phyloP scores from a whole-genome alignment of 2,329 filamentous ascomycete species.

The Cercospora sp. region DNA sequence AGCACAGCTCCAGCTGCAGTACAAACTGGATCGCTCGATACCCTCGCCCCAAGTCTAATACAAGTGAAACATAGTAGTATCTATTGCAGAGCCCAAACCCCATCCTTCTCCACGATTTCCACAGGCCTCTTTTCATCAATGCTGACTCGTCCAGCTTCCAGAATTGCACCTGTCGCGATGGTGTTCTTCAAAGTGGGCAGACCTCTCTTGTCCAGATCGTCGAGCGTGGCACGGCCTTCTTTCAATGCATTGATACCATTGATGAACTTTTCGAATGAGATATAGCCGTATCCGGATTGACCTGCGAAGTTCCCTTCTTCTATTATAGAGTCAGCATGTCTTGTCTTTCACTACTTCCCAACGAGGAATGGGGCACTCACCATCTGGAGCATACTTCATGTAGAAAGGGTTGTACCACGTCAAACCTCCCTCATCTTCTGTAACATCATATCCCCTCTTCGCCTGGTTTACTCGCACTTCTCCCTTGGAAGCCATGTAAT shows the following conservation, averaged over 20 bases:
- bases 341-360: background rate
- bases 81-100: constrained; percentile 66
- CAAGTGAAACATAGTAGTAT: too few relatives aligned
- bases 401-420: constrained; percentile 78
- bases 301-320: constrained; percentile 93
- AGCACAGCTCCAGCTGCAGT: background rate
- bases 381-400: constrained; percentile 33
- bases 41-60: background rate
- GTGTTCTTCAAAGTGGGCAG: constrained; percentile 87
- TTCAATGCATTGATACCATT: constrained; percentile 81
- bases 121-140: constrained; percentile 80
- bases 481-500: constrained; percentile 81
- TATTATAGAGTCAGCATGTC: background rate
- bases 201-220: constrained; percentile 75
- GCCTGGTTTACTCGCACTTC: constrained; percentile 91
- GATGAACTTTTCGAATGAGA: constrained; percentile 94
- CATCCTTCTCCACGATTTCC: constrained; percentile 67
- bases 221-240: constrained; percentile 67
- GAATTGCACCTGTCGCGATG: constrained; percentile 84
- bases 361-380: constrained; percentile 40
- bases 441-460: constrained; percentile 90
- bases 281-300: constrained; percentile 88
- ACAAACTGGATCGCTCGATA: too few relatives aligned
- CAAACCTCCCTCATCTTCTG: constrained; percentile 71
- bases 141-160: constrained; percentile 81